Evolutionary conservation across 2,329 filamentous ascomycete genomes (phyloP).

Genomic region (Parafenestella ontariensis): DNA sequence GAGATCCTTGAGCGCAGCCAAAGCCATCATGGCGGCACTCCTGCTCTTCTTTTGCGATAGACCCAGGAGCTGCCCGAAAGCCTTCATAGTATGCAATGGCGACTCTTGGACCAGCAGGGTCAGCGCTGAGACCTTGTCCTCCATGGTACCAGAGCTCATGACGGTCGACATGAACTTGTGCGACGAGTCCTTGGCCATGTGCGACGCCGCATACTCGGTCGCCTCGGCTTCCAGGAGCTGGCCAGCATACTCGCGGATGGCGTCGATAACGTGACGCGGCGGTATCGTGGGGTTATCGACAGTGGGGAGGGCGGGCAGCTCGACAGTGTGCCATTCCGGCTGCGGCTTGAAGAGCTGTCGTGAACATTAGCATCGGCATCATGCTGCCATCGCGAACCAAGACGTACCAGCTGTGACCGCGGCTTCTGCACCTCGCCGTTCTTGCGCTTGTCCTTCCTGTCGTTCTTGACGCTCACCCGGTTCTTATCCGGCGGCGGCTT

Average conservation of each 20-base stretch:
- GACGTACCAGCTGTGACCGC: constrained; percentile 42
- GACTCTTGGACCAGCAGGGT: constrained; percentile 96
- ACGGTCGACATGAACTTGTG: constrained; percentile 97
- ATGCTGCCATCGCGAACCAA: not conserved
- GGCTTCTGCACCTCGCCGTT: constrained; percentile 39
- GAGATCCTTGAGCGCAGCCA: constrained; percentile 92
- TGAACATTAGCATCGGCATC: constrained; percentile 25
- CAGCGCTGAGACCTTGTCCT: constrained; percentile 94
- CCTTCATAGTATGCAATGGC: constrained; percentile 88
- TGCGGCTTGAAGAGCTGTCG: constrained; percentile 65
- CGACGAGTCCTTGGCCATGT: constrained; percentile 80
- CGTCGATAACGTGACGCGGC: constrained; percentile 62
- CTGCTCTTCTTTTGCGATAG: constrained; percentile 93
- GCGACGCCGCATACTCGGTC: constrained; percentile 72
- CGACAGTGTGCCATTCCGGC: constrained; percentile 71
- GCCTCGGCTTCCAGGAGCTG: constrained; percentile 80
- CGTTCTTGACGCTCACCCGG: constrained; percentile 37
- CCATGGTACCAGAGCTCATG: constrained; percentile 94
- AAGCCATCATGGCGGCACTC: constrained; percentile 88
- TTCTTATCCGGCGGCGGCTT: constrained; percentile 45
- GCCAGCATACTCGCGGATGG: constrained; percentile 73
- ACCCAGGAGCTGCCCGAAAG: constrained; percentile 81
- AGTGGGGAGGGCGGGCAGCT: constrained; percentile 61
- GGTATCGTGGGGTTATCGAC: constrained; percentile 56
- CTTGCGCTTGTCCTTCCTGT: constrained; percentile 41